Evolutionary conservation across 352 stramenopile genomes (phyloP).

Genomic region (Globisporangium recalcitrans): DNA sequence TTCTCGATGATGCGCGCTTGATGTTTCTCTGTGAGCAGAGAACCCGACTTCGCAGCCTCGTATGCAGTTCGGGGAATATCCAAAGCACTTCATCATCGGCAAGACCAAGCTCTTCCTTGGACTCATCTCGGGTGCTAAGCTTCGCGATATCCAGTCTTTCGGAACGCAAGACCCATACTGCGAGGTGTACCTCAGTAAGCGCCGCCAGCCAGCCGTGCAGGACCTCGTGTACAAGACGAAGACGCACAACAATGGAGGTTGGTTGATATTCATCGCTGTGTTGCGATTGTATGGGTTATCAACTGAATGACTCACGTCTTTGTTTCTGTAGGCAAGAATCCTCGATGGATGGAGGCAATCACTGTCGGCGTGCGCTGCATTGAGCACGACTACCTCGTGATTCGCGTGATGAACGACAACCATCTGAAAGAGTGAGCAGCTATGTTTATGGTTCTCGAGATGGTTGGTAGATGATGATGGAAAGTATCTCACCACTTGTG

Average conservation of each 20-base stretch:
- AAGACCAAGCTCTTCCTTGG: constrained; percentile 67
- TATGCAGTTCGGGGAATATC: constrained; percentile 66
- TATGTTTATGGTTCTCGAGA: background rate
- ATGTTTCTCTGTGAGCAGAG: constrained; percentile 25
- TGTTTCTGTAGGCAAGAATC: constrained; percentile 50
- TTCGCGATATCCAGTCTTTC: constrained; percentile 72
- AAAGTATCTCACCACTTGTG: background rate
- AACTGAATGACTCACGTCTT: background rate
- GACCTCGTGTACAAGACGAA: constrained; percentile 68
- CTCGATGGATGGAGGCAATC: constrained; percentile 66
- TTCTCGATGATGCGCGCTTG: background rate
- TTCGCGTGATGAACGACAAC: constrained; percentile 82
- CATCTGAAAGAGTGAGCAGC: constrained; percentile 52
- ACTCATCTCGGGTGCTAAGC: constrained; percentile 64
- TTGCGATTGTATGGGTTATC: background rate
- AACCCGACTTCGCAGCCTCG: constrained; percentile 61
- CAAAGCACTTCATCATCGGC: constrained; percentile 67
- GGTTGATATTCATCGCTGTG: background rate
- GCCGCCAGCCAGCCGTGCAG: constrained; percentile 27
- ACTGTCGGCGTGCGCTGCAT: constrained; percentile 62
- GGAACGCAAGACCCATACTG: constrained; percentile 73
- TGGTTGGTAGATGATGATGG: background rate
- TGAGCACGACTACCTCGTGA: constrained; percentile 71
- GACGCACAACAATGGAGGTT: constrained; percentile 76
- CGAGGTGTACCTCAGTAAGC: constrained; percentile 61